Evolutionary conservation across 1,284 basidiomycete genomes (phyloP).

Genomic region (Gymnopus androsaceus): DNA sequence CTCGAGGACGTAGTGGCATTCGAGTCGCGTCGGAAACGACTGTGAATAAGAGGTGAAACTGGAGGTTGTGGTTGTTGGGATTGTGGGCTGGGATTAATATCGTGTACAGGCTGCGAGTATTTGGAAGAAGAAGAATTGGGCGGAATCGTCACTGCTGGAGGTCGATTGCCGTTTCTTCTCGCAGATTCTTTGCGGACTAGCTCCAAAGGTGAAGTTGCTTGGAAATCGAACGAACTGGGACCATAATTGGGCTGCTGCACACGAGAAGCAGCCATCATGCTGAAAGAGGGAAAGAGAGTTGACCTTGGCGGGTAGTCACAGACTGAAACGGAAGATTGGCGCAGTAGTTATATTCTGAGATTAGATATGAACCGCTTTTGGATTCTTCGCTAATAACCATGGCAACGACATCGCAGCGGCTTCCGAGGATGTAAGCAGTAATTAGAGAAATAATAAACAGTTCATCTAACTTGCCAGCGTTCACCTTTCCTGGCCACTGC

Average conservation of each 20-base stretch:
- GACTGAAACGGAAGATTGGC: not conserved
- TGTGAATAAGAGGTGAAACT: constrained; percentile 14
- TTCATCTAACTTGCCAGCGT: too few relatives aligned
- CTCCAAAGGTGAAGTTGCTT: constrained; percentile 22
- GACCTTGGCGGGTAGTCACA: not conserved
- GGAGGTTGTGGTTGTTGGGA: not conserved
- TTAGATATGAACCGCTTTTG: too few relatives aligned
- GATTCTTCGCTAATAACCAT: too few relatives aligned
- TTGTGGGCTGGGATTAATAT: not conserved
- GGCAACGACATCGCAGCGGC: too few relatives aligned
- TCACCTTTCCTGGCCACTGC: too few relatives aligned
- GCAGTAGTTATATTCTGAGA: too few relatives aligned
- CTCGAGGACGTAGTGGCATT: not conserved
- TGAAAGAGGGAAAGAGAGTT: not conserved
- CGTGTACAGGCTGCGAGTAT: not conserved
- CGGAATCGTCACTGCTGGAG: constrained; percentile 1
- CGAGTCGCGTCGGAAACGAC: constrained; percentile 10
- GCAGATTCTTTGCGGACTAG: constrained; percentile 17
- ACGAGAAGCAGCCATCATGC: constrained; percentile 11
- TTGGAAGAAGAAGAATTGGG: not conserved
- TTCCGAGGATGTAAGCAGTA: too few relatives aligned
- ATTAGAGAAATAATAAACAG: too few relatives aligned
- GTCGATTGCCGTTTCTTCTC: constrained; percentile 4
- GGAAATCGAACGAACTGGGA: constrained; percentile 16
- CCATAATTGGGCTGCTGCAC: not conserved